Evolutionary conservation across 176 grass and related monocot genomes (phyloP), one percentile per base, ranked within the genome.

Genomic region (Aechmea fasciata): DNA sequence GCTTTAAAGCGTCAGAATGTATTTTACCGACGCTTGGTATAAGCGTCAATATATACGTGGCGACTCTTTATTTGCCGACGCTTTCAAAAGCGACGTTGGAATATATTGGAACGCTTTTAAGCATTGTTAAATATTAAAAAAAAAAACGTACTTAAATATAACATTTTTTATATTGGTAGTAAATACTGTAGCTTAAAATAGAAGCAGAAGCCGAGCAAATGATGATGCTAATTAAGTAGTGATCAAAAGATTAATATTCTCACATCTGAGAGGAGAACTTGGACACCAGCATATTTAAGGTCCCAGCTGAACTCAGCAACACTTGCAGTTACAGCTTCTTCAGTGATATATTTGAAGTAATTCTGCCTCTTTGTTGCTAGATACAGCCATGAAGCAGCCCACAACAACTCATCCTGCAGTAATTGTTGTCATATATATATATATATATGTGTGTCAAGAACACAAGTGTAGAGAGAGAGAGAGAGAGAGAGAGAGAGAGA

Each of bases 221-320:
- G 17, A 63, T 15, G 65, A n/a, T n/a, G n/a, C n/a, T n/a, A n/a
- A n/a, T 13, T 48, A 68, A 68, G 65, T 15, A n/a, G 25, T 26
- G 22, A 63, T 49, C 9, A 20, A 75, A 11, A 12, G 52, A 47
- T 14, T 52, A 54, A 1, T 33, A 41, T 41, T 41, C 33, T 47
- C 47, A 85, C 83, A 10, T 83, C 84, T 24, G 89, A 54, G 2
- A 93, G 87, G 11, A 99, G 94, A 9, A 99, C 24, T 86, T 99
- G 89, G 5, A 87, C 94, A 9, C 94, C 94, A 0, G 87, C 82
- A 66, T 72, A 99, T 72, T 99, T 99, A 61, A 99, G 83, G 75
- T 99, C 94, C 94, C 94, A 99, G 69, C 94, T 99, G 84, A 99
- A 99, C 75, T 99, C 94, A 2, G 89, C 87, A 2, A 92, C 89